Base-by-base conservation (phyloP, 179 eudicot genomes). In the Beta lomatogona region DNA sequence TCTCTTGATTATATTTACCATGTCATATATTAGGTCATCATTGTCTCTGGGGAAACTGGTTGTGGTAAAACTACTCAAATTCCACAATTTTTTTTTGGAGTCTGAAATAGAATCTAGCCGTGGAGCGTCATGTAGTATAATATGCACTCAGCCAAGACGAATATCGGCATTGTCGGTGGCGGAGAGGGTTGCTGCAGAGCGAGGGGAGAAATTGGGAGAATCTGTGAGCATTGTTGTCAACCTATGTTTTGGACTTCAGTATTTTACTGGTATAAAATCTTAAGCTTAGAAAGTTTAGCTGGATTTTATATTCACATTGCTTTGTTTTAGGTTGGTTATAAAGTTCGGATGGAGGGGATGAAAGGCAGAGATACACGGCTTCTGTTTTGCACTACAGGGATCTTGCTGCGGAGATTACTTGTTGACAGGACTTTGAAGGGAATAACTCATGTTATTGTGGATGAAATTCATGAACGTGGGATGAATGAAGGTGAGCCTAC, bases 1-100 rank as follows among this genome's bases (percentile, higher is more conserved):
- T n/a, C 6, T 65, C 71, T 77, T 53, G 44, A 54, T 63, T 80
- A 12, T 45, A 19, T 72, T 52, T 16, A 61, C 44, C 65, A 31
- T 15, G 64, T 66, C 22, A 25, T 65, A 50, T 84, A 46, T 77
- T 31, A 93, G 97, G 95, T 93, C 64, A 87, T 92, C 60, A 84
- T 93, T 77, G 90, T 93, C 83, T 93, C 97, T 61, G 97, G 97
- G 84, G 94, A 93, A 88, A 93, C 97, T 71, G 97, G 97, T 69
- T 93, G 97, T 84, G 97, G 97, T 36, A 93, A 93, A 91, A 92
- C 97, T 22, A 92, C 95, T 21, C 97, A 93, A 84, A 92, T 93
- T 88, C 97, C 97, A 73, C 95, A 93, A 78, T 92, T 84, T 69
- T 92, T 92, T 93, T 84, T 81, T 93, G 84, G 95, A 93, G 87